Conservation (phyloP, 495 filamentous ascomycete species). For the Aspergillus saccharolyticus region DNA sequence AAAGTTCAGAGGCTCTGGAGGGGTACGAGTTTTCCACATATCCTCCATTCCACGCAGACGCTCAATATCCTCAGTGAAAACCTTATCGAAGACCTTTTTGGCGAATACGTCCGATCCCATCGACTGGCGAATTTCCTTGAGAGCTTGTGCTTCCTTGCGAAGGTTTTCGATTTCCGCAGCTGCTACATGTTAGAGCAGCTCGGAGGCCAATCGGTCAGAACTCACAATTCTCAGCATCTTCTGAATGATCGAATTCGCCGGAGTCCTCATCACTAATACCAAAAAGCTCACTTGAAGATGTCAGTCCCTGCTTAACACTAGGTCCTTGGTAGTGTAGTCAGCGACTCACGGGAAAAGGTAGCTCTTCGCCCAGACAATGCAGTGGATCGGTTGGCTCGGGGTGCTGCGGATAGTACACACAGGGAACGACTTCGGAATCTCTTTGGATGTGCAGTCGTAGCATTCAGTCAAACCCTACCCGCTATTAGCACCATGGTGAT, state of each 20-base stretch:
- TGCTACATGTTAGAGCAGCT: constrained; percentile 28
- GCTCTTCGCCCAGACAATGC: constrained; percentile 99
- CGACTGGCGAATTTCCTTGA: constrained; percentile 75
- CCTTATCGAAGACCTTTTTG: constrained; percentile 82
- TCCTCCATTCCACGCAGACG: constrained; percentile 85
- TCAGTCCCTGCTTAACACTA: constrained; percentile 10
- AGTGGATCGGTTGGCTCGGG: constrained; percentile 92
- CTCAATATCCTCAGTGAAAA: constrained; percentile 81
- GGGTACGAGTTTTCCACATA: constrained; percentile 85
- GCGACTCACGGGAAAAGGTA: constrained; percentile 72
- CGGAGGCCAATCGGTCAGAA: constrained; percentile 15
- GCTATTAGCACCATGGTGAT: constrained; percentile 10
- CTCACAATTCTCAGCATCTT: constrained; percentile 74
- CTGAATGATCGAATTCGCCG: constrained; percentile 64
- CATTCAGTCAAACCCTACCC: constrained; percentile 79
- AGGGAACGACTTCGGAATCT: constrained; percentile 82
- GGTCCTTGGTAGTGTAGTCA: not conserved
- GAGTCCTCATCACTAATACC: constrained; percentile 80
- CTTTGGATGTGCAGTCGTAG: constrained; percentile 90
- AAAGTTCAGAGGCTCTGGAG: constrained; percentile 70
- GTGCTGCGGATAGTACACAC: constrained; percentile 97
- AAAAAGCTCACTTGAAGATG: constrained; percentile 65
- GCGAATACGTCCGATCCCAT: constrained; percentile 79
- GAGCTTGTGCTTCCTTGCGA: constrained; percentile 71
- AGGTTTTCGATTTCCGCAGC: constrained; percentile 84